Evolutionary conservation across 164 flowering plant genomes (phyloP), one percentile per base, ranked within the genome.

Genomic region (Malania oleifera): DNA sequence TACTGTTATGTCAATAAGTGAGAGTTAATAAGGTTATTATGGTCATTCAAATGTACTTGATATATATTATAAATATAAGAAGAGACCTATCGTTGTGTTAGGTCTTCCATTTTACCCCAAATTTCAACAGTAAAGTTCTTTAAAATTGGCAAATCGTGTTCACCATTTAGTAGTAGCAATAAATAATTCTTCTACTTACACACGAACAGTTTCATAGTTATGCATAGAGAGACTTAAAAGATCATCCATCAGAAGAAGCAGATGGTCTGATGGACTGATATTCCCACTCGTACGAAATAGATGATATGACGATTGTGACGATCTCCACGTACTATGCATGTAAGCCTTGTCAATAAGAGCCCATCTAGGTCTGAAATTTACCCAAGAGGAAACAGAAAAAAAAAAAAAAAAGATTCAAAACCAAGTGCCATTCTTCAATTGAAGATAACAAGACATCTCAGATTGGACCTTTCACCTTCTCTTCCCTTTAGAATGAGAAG

Each of bases 301-400:
- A 69, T 93, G 92, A 73, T 88, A 93, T n/a, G 91, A 82, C 54
- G 99, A 75, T 40, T 93, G 99, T 55, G 99, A 93, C 62, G 97
- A 79, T 75, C 99, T 81, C 99, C 99, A 93, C 7, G 92, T 90
- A 63, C 74, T 83, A 65, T 87, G 99, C 99, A 93, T 86, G 72
- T 80, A 81, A 22, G 91, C 84, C 81, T 90, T 93, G 79, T 93
- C 99, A 64, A 84, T 73, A 66, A 83, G 85, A 44, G 95, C 86
- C 99, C 99, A 93, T 74, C 89, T 73, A 15, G 99, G 97, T 77
- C 99, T 93, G 87, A 20, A 74, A 69, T n/a, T n/a, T n/a, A n/a
- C n/a, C n/a, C n/a, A n/a, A n/a, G n/a, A n/a, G n/a, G n/a, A n/a
- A n/a, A n/a, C n/a, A n/a, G n/a, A n/a, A n/a, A n/a, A n/a, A n/a